Evolutionary conservation across 2,329 filamentous ascomycete species (phyloP).

Genomic region (Xylaria digitata): DNA sequence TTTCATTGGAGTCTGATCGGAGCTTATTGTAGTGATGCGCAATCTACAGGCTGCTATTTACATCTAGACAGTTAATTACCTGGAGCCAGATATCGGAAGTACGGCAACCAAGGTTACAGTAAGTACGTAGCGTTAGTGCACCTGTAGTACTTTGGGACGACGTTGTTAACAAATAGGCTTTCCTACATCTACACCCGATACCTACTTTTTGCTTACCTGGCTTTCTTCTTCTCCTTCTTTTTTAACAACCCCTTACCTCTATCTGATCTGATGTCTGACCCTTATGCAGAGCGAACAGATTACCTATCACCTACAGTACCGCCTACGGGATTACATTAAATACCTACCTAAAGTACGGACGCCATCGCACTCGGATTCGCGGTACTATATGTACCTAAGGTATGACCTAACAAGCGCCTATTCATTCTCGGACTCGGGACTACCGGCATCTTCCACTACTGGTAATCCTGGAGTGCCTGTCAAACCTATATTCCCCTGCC

Average conservation of each 20-base stretch:
- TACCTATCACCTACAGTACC: too few species aligned
- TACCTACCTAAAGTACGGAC: too few species aligned
- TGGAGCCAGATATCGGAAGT: constrained; percentile 12
- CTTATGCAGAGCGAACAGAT: not conserved
- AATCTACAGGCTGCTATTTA: constrained; percentile 15
- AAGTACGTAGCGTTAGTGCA: too few species aligned
- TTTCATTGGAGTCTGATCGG: not conserved
- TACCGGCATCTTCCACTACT: constrained; percentile 18
- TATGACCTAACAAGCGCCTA: too few species aligned
- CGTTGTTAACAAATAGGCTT: constrained; percentile 1
- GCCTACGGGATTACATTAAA: too few species aligned
- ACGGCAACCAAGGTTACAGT: constrained; percentile 9
- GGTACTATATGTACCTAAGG: constrained; percentile 1
- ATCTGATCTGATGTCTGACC: not conserved
- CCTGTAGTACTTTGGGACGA: not conserved
- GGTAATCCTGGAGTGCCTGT: not conserved
- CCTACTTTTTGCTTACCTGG: too few species aligned
- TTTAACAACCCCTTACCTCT: not conserved
- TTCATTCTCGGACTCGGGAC: constrained; percentile 18
- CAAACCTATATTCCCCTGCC: constrained; percentile 9
- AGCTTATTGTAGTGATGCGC: constrained; percentile 8
- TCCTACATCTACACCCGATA: not conserved
- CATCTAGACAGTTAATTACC: not conserved
- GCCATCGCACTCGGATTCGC: constrained; percentile 13
- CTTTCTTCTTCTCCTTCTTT: not conserved